A percentile compares a stretch with the other conserved stretches of the same genome.
Evolutionary conservation across 2,329 filamentous ascomycete species (phyloP).

Genomic region (Neospermospora avenae): DNA sequence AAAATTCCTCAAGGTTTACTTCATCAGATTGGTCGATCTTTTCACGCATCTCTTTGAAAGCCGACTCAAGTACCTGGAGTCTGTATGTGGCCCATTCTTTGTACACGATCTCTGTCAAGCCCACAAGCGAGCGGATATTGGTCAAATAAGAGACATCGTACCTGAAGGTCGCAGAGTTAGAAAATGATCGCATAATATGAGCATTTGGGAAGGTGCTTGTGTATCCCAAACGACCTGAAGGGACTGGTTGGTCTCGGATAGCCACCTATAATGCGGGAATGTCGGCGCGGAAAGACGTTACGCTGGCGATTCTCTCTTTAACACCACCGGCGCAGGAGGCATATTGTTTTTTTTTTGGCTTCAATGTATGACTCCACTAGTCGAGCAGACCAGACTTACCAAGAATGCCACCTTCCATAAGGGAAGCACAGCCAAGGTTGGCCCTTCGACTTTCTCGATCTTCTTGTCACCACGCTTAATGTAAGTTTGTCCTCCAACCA

Average conservation of each 20-base stretch:
- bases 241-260: no score
- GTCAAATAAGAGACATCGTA: neutral
- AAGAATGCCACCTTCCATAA: neutral
- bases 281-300: neutral
- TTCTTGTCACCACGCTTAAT: constrained; percentile 2
- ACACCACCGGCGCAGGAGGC: neutral
- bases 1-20: neutral
- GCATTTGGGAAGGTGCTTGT: no score
- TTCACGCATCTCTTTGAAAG: neutral
- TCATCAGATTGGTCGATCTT: neutral
- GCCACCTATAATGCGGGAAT: no score
- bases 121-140: neutral
- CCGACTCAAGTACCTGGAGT: neutral
- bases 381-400: neutral
- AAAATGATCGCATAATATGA: no score
- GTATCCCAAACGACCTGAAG: no score
- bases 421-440: neutral
- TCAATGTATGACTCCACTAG: neutral
- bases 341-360: neutral
- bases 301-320: neutral
- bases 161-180: no score
- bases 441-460: constrained; percentile 2
- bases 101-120: constrained; percentile 1
- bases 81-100: neutral
- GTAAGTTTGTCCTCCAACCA: constrained; percentile 1